Conservation (phyloP, 345 rosid species). For the Bruguiera gymnorhiza region DNA sequence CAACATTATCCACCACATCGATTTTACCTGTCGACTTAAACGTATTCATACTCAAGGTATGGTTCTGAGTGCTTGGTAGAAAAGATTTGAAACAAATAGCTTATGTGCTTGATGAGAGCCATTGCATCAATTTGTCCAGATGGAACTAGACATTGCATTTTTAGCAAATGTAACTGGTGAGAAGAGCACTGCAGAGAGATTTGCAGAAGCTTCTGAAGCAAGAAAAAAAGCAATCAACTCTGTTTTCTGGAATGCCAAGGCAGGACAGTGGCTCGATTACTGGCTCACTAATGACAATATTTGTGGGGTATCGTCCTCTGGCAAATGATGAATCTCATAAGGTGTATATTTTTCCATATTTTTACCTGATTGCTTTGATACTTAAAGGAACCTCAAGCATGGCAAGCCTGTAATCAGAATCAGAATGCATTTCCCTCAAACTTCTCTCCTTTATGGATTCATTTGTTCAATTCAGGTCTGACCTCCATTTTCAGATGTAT, state of each 20-base stretch:
- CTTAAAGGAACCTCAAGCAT: constrained; percentile 48
- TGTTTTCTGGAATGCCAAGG: constrained; percentile 66
- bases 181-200: constrained; percentile 34
- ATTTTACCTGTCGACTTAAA: constrained; percentile 87
- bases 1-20: constrained; percentile 65
- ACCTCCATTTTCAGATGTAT: not conserved
- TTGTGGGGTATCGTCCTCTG: constrained; percentile 23
- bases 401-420: constrained; percentile 65
- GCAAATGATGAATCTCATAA: not conserved
- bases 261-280: constrained; percentile 93
- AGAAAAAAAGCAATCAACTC: constrained; percentile 54
- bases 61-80: not conserved
- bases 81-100: not conserved
- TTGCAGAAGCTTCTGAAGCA: constrained; percentile 51
- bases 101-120: constrained; percentile 1
- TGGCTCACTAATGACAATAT: constrained; percentile 38
- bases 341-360: not conserved
- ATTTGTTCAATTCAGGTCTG: constrained; percentile 66
- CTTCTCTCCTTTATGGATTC: constrained; percentile 77
- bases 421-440: constrained; percentile 68
- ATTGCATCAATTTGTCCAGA: constrained; percentile 38
- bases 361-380: not conserved
- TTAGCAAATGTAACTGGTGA: constrained; percentile 59
- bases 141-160: constrained; percentile 82
- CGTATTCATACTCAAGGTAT: constrained; percentile 64